These are phyloP conservation scores for Sicyos baderoa DNA, from an alignment of 306 rosid species.

Conservation along the genomic window DNA sequence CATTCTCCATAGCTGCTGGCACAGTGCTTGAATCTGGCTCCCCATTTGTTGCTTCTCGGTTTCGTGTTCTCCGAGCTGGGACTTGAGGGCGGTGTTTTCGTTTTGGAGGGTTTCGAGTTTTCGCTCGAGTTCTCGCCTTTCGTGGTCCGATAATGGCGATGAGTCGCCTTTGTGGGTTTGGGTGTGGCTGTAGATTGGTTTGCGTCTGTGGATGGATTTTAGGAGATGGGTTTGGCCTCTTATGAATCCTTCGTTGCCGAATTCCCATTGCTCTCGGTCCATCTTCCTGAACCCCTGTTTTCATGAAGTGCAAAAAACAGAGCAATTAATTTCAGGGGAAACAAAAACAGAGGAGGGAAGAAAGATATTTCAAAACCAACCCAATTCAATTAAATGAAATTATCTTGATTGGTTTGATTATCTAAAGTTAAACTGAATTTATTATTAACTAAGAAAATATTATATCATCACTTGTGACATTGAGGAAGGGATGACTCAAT, in stretches of 20 bases:
- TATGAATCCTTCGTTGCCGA: slow-evolving; percentile 23
- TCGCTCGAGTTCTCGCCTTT: slow-evolving; percentile 12
- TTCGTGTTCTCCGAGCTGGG: slow-evolving; percentile 10
- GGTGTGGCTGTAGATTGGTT: slow-evolving; percentile 24
- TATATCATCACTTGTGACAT: too few species aligned
- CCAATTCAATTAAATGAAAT: too few species aligned
- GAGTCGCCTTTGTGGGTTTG: neutral
- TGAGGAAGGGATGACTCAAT: too few species aligned
- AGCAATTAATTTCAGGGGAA: neutral
- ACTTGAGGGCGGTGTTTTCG: slow-evolving; percentile 12
- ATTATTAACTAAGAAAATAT: too few species aligned
- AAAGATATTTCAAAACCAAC: too few species aligned
- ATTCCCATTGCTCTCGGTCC: slow-evolving; percentile 26
- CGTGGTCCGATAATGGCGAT: slow-evolving; percentile 16
- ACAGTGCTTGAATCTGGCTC: neutral
- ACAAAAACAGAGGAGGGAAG: neutral
- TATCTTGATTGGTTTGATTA: too few species aligned
- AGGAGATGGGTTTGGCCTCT: slow-evolving; percentile 25
- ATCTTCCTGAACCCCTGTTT: slow-evolving; percentile 23
- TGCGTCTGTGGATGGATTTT: slow-evolving; percentile 19
- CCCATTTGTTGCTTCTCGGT: slow-evolving; percentile 15
- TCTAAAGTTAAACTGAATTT: too few species aligned
- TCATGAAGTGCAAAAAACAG: neutral
- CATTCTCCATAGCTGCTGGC: slow-evolving; percentile 9
- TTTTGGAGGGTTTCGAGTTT: slow-evolving; percentile 14